These are phyloP conservation scores for Gracilaria vermiculophylla DNA, from an alignment of 23 red algal genomes.

Conservation along the genomic window DNA sequence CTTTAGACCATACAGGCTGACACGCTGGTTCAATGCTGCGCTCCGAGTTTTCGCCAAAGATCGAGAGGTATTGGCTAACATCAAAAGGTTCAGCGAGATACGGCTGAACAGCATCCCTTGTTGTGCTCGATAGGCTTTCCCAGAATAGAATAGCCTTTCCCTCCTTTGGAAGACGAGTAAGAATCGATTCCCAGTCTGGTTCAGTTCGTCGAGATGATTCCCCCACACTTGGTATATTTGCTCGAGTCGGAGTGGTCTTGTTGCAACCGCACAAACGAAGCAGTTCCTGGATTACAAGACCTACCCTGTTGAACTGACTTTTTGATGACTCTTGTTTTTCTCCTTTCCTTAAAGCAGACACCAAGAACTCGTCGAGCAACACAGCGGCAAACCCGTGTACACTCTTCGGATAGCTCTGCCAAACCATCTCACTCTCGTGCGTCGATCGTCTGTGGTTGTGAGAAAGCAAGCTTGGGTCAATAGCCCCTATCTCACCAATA, in stretches of 20 bases:
- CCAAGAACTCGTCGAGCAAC: constrained; percentile 76
- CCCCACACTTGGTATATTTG: not conserved
- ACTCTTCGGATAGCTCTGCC: constrained; percentile 1
- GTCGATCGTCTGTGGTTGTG: not conserved
- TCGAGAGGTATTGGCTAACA: constrained; percentile 29
- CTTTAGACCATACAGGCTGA: constrained; percentile 63
- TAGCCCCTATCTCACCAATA: constrained; percentile 78
- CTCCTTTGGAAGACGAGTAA: constrained; percentile 7
- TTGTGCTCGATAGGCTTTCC: constrained; percentile 43
- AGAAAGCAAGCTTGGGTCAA: constrained; percentile 62
- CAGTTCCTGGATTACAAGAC: constrained; percentile 89
- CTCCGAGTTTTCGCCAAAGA: constrained; percentile 46
- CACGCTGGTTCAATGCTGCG: constrained; percentile 23
- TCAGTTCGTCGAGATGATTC: not conserved
- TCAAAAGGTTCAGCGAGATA: constrained; percentile 64
- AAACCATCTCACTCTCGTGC: not conserved
- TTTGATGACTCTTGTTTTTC: constrained; percentile 22
- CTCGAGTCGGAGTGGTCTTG: constrained; percentile 13
- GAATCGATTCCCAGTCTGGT: constrained; percentile 15
- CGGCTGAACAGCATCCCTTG: constrained; percentile 42
- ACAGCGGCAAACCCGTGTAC: constrained; percentile 44
- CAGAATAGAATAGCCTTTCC: constrained; percentile 49
- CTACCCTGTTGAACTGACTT: constrained; percentile 66
- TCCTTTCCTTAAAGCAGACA: constrained; percentile 66
- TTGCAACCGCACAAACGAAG: constrained; percentile 77